These are phyloP conservation scores for Leccinum subgranulosum DNA, from an alignment of 768 basidiomycete genomes.

Conservation along the genomic window DNA sequence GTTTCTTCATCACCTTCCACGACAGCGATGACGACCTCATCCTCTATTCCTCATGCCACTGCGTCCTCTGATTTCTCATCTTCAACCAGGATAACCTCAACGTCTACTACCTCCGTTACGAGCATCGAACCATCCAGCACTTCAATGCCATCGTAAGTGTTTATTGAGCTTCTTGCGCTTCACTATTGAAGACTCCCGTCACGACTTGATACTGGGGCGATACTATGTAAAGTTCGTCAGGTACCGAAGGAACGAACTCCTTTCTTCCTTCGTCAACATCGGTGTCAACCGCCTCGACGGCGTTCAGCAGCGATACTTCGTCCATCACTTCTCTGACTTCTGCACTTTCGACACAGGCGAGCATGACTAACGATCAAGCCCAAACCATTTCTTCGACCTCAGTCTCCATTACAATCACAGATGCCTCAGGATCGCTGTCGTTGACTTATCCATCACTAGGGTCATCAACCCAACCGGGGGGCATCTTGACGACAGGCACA, in stretches of 20 bases:
- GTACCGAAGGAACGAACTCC: not conserved
- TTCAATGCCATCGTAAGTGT: slow-evolving; percentile 2
- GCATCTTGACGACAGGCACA: slow-evolving; percentile 46
- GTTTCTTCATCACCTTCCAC: not conserved
- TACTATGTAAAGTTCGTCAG: not conserved
- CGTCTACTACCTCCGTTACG: not conserved
- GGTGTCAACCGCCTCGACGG: not conserved
- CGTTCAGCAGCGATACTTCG: not conserved
- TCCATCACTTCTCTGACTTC: not conserved
- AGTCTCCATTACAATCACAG: slow-evolving; percentile 37
- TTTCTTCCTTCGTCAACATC: not conserved
- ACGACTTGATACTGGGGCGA: not conserved
- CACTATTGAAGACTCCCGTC: not conserved
- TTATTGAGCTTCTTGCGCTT: not conserved
- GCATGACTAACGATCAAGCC: slow-evolving; percentile 37
- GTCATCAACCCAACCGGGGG: slow-evolving; percentile 45
- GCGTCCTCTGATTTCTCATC: not conserved
- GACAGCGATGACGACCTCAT: not conserved
- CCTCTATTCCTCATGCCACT: not conserved
- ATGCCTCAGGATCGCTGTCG: slow-evolving; percentile 39
- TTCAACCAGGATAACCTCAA: not conserved
- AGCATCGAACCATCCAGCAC: not conserved
- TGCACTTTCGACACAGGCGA: slow-evolving; percentile 29
- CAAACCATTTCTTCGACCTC: slow-evolving; percentile 39
- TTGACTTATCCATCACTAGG: slow-evolving; percentile 35